Percentiles rank a stretch among this genome's conserved stretches.
phyloP scores from a whole-genome alignment of 352 stramenopile genomes.

The Lagenidium sp. region DNA sequence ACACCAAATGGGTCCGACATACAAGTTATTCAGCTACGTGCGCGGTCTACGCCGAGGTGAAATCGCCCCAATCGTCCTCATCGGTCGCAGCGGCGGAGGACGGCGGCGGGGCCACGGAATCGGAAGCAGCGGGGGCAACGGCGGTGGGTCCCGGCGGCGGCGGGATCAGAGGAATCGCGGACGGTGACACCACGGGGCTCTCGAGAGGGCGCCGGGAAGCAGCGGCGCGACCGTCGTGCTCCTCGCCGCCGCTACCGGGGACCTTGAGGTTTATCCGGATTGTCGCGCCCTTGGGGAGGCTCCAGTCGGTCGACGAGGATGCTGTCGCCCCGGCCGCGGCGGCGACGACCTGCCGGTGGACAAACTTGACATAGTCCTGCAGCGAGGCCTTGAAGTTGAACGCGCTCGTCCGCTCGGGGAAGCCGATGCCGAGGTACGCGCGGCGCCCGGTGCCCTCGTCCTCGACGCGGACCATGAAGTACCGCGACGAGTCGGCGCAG shows the following conservation, averaged over 20 bases:
- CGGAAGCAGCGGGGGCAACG: too few relatives aligned
- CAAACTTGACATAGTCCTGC: slow-evolving; percentile 81
- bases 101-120: slow-evolving; percentile 19
- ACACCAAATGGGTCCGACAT: too few relatives aligned
- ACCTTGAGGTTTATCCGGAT: slow-evolving; percentile 76
- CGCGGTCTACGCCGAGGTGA: slow-evolving; percentile 67
- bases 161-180: slow-evolving; percentile 49
- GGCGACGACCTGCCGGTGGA: slow-evolving; percentile 43
- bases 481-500: slow-evolving; percentile 81
- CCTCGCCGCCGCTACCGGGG: slow-evolving; percentile 14
- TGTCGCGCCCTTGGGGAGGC: slow-evolving; percentile 54
- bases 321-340: slow-evolving; percentile 13
- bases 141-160: slow-evolving; percentile 34
- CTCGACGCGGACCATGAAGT: slow-evolving; percentile 84
- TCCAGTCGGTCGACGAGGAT: slow-evolving; percentile 34
- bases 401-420: slow-evolving; percentile 58
- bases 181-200: slow-evolving; percentile 14
- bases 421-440: slow-evolving; percentile 74
- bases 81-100: slow-evolving; percentile 27
- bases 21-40: too few relatives aligned
- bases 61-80: slow-evolving; percentile 78
- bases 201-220: slow-evolving; percentile 16
- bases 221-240: slow-evolving; percentile 18
- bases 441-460: slow-evolving; percentile 61
- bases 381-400: slow-evolving; percentile 85